phyloP scores from a whole-genome alignment of 2,329 filamentous ascomycete genomes.

The Botryotinia globosa region DNA sequence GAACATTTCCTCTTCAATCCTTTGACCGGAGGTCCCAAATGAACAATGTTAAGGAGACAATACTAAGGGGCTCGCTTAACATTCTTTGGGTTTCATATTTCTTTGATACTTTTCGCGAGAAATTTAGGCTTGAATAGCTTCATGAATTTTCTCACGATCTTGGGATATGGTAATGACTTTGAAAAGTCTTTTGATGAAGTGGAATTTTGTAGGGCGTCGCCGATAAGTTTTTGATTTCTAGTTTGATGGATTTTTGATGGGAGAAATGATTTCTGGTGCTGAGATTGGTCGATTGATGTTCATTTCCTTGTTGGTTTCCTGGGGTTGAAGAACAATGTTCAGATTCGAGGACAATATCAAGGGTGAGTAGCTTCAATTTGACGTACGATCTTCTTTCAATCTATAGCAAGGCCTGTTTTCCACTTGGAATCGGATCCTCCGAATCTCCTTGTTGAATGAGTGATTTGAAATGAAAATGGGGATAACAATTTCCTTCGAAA shows the following conservation, averaged over 20 bases:
- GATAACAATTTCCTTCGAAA: neutral
- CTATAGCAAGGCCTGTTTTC: neutral
- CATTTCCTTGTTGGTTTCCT: neutral
- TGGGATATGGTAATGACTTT: too few relatives aligned
- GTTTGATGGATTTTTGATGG: neutral
- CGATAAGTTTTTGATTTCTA: neutral
- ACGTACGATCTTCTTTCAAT: neutral
- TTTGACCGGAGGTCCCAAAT: neutral
- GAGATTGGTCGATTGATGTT: neutral
- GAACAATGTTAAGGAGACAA: slow-evolving; percentile 16
- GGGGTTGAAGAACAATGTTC: neutral
- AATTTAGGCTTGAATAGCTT: neutral
- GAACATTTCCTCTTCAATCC: neutral
- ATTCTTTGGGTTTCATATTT: neutral
- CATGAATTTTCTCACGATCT: neutral
- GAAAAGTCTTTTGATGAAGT: neutral
- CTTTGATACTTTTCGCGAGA: neutral
- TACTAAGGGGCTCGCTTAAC: slow-evolving; percentile 15
- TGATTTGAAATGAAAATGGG: neutral
- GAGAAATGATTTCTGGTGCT: neutral
- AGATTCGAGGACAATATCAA: neutral
- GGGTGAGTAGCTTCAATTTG: neutral
- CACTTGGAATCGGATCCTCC: neutral
- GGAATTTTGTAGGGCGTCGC: neutral
- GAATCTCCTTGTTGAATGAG: neutral